Conservation (phyloP, 106 monocot genomes). For the Dioscorea alata region DNA sequence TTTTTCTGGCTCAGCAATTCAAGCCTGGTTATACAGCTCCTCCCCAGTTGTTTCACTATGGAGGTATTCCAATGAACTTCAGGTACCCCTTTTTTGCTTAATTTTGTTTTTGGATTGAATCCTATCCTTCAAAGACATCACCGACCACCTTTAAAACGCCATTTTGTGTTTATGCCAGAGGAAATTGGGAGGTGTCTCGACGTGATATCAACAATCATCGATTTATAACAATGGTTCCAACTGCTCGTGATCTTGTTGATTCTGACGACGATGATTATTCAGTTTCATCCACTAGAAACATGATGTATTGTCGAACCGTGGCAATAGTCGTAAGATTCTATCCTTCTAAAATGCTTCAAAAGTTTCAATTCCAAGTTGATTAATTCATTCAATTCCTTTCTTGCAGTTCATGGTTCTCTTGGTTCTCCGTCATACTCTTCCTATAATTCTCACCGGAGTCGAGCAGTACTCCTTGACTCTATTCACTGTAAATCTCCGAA, state of each 20-base stretch:
- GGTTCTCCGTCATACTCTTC: slow-evolving; percentile 71
- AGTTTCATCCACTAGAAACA: slow-evolving; percentile 30
- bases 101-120: not conserved
- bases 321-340: slow-evolving; percentile 59
- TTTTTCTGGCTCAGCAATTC: slow-evolving; percentile 54
- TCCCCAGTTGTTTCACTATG: slow-evolving; percentile 68
- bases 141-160: not conserved
- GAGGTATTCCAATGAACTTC: slow-evolving; percentile 72
- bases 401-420: slow-evolving; percentile 75
- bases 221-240: slow-evolving; percentile 59
- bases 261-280: slow-evolving; percentile 47
- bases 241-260: slow-evolving; percentile 27
- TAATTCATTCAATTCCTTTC: slow-evolving; percentile 3
- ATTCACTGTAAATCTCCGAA: slow-evolving; percentile 41
- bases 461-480: slow-evolving; percentile 56
- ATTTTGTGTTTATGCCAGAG: slow-evolving; percentile 26
- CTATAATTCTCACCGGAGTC: slow-evolving; percentile 51
- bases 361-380: not conserved
- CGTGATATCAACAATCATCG: slow-evolving; percentile 41
- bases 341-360: not conserved
- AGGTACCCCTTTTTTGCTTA: slow-evolving; percentile 36
- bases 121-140: not conserved
- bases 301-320: slow-evolving; percentile 45
- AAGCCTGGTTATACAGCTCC: slow-evolving; percentile 82
- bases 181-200: slow-evolving; percentile 76